A percentile compares a stretch with the other conserved stretches of the same genome.
These are phyloP conservation scores for Astrocystis sublimbata DNA, from an alignment of 495 filamentous ascomycete species.

Conservation along the genomic window DNA sequence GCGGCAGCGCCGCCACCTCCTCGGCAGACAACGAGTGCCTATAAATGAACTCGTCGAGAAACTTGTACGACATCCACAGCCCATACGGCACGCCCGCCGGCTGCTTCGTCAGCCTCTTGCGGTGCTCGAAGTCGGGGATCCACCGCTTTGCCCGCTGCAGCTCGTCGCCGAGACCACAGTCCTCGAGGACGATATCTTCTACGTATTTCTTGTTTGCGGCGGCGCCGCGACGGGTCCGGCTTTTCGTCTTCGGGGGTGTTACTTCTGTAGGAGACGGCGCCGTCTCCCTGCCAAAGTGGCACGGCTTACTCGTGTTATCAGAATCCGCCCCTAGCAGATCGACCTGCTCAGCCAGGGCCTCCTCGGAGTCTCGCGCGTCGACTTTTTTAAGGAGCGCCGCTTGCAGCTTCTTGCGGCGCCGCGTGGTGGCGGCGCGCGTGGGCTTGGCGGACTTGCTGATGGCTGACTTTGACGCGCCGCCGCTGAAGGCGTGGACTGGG, in stretches of 20 bases:
- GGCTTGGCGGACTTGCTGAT: too few relatives aligned
- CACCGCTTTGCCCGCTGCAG: background rate
- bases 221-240: background rate
- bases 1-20: background rate
- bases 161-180: background rate
- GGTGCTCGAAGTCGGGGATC: conserved; percentile 13
- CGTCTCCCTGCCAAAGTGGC: too few relatives aligned
- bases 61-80: conserved; percentile 7
- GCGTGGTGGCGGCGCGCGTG: background rate
- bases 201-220: conserved; percentile 4
- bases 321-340: conserved; percentile 1
- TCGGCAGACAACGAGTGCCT: background rate
- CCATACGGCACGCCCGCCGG: background rate
- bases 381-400: conserved; percentile 5
- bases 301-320: background rate
- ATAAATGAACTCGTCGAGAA: conserved; percentile 6
- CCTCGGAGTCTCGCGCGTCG: background rate
- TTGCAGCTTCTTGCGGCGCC: conserved; percentile 1
- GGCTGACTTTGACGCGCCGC: too few relatives aligned
- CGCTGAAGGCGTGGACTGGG: too few relatives aligned
- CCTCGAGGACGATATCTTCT: background rate
- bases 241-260: background rate
- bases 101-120: background rate
- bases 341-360: conserved; percentile 4
- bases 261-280: background rate